Evolutionary conservation across 2,329 filamentous ascomycete genomes (phyloP).

Genomic region (Penicillium glabrum): DNA sequence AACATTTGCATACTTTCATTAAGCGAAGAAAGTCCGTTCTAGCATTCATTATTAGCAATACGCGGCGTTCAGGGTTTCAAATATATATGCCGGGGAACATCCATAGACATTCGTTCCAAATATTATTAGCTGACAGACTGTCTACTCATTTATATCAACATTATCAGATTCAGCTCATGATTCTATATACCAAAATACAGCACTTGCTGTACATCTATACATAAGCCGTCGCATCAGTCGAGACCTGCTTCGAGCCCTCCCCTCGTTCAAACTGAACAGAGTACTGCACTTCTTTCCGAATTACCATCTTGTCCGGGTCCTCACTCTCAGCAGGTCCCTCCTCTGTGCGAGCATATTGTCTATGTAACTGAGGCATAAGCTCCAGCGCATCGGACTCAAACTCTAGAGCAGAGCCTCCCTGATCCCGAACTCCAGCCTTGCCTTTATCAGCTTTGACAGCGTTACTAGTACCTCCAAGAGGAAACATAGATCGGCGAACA

Average conservation of each 20-base stretch:
- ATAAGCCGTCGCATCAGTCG: conserved; percentile 17
- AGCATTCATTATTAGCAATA: not conserved
- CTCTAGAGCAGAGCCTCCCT: not conserved
- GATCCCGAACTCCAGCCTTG: not conserved
- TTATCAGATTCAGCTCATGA: not conserved
- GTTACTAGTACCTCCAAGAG: not conserved
- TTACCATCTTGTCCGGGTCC: conserved; percentile 29
- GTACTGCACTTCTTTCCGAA: conserved; percentile 35
- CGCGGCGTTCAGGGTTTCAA: not conserved
- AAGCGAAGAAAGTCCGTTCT: not conserved
- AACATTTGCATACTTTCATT: not conserved
- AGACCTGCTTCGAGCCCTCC: conserved; percentile 6
- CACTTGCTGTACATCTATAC: conserved; percentile 5
- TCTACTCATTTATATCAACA: not conserved
- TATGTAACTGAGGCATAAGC: conserved; percentile 12
- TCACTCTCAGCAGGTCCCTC: conserved; percentile 16
- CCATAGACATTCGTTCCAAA: not conserved
- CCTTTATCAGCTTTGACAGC: not conserved
- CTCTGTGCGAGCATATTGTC: conserved; percentile 3
- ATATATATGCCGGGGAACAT: not conserved
- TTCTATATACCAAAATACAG: not conserved
- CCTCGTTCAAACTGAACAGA: conserved; percentile 28
- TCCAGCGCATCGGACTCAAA: conserved; percentile 15
- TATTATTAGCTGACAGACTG: not conserved
- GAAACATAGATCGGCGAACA: conserved; percentile 15